phyloP scores from a whole-genome alignment of 768 basidiomycete species.

The Naganishia randhawae region DNA sequence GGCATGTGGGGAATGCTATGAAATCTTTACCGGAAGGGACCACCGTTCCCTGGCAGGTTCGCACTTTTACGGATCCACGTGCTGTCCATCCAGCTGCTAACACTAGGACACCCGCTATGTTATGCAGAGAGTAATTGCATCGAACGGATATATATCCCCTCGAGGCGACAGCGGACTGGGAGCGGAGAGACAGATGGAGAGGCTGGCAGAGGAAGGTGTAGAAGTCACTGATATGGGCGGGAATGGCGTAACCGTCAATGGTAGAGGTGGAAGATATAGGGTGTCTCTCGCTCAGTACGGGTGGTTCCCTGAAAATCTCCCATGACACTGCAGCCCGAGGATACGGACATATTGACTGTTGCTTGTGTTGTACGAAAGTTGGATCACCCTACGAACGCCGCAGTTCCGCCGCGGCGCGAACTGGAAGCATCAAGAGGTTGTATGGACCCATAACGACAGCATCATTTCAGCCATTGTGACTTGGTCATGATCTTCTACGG shows the following conservation, averaged over 20 bases:
- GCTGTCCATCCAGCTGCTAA: neutral
- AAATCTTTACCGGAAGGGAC: conserved; percentile 37
- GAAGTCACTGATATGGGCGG: conserved; percentile 64
- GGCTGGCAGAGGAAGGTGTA: conserved; percentile 75
- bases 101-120: too few species aligned
- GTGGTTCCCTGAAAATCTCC: conserved; percentile 52
- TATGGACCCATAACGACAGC: too few species aligned
- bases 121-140: conserved; percentile 44
- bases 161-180: conserved; percentile 78
- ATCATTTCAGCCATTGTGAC: too few species aligned
- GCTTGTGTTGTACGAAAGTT: too few species aligned
- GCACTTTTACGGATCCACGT: neutral
- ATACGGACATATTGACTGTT: too few species aligned
- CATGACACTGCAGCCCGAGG: too few species aligned
- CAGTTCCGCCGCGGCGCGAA: too few species aligned
- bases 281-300: conserved; percentile 55
- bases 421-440: too few species aligned
- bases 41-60: conserved; percentile 49
- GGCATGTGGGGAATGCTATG: conserved; percentile 49
- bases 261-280: conserved; percentile 51
- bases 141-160: conserved; percentile 58
- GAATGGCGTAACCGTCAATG: conserved; percentile 44
- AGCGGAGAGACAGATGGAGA: conserved; percentile 70
- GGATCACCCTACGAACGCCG: too few species aligned
- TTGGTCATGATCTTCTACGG: too few species aligned